Evolutionary conservation across 1,139 yeast genomes (phyloP).

Genomic region (Pichia sp.): DNA sequence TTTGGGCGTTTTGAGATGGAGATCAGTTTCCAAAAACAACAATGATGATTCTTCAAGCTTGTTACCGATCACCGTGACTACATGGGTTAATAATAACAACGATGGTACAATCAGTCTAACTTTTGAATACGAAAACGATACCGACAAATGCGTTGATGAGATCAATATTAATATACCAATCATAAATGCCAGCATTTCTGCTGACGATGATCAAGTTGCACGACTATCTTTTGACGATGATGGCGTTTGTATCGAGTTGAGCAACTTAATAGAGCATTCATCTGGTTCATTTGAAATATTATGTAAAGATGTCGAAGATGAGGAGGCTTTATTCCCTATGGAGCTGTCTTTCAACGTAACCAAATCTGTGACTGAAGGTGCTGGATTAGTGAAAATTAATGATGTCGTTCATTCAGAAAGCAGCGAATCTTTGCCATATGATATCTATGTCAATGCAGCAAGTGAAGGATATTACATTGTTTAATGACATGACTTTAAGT

Average conservation of each 20-base stretch:
- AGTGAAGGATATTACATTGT: slow-evolving; percentile 63
- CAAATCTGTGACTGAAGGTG: slow-evolving; percentile 21
- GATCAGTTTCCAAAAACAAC: slow-evolving; percentile 43
- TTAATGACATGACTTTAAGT: slow-evolving; percentile 18
- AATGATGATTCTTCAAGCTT: slow-evolving; percentile 42
- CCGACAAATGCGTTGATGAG: slow-evolving; percentile 44
- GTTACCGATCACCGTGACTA: slow-evolving; percentile 70
- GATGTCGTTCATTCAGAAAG: slow-evolving; percentile 18
- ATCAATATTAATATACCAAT: slow-evolving; percentile 62
- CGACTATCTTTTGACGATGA: slow-evolving; percentile 45
- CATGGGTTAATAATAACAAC: slow-evolving; percentile 70
- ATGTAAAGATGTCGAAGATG: slow-evolving; percentile 58
- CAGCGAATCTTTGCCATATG: slow-evolving; percentile 58
- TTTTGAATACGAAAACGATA: slow-evolving; percentile 71
- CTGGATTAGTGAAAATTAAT: slow-evolving; percentile 16
- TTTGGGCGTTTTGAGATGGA: slow-evolving; percentile 89
- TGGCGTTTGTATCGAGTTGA: slow-evolving; percentile 52
- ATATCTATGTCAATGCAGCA: slow-evolving; percentile 50
- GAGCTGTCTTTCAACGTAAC: slow-evolving; percentile 40
- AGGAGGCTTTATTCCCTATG: slow-evolving; percentile 88
- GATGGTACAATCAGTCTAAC: slow-evolving; percentile 61
- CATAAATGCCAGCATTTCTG: slow-evolving; percentile 47
- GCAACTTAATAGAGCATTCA: slow-evolving; percentile 39
- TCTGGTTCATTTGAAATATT: slow-evolving; percentile 77
- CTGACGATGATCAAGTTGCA: slow-evolving; percentile 39